phyloP scores from a whole-genome alignment of 176 grass and related monocot species.

The Chloris gayana region DNA sequence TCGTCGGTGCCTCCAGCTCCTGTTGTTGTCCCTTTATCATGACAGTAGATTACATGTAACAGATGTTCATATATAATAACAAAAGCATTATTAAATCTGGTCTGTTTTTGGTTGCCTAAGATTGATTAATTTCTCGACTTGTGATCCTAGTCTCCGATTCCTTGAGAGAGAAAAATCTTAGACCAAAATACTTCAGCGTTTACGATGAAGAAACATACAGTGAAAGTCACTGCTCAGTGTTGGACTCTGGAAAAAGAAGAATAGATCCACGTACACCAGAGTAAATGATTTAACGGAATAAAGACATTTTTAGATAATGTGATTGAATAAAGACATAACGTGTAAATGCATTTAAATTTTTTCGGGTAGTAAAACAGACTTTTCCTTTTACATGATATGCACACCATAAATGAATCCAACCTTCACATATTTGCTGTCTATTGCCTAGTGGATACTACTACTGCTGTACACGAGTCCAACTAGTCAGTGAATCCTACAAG shows the following conservation, averaged over 20 bases:
- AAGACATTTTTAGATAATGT: too few relatives aligned
- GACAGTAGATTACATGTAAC: conserved; percentile 36
- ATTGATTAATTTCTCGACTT: not conserved
- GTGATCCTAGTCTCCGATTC: not conserved
- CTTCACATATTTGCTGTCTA: too few relatives aligned
- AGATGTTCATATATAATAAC: not conserved
- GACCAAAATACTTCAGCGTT: not conserved
- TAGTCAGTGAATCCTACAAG: too few relatives aligned
- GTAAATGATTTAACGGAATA: not conserved
- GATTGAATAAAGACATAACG: not conserved
- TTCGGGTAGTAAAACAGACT: too few relatives aligned
- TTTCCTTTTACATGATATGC: not conserved
- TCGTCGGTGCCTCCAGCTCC: conserved; percentile 55
- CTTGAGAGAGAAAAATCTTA: not conserved
- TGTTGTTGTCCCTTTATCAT: conserved; percentile 43
- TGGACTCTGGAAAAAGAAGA: not conserved
- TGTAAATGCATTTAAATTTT: not conserved
- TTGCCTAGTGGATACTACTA: too few relatives aligned
- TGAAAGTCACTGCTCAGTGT: not conserved
- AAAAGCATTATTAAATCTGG: conserved; percentile 6
- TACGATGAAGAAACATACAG: not conserved
- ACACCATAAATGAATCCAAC: not conserved
- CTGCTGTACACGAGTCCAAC: too few relatives aligned
- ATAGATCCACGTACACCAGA: not conserved
- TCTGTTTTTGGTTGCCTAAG: not conserved